Conservation (phyloP, 495 filamentous ascomycete genomes). For the Aspergillus sclerotioniger region DNA sequence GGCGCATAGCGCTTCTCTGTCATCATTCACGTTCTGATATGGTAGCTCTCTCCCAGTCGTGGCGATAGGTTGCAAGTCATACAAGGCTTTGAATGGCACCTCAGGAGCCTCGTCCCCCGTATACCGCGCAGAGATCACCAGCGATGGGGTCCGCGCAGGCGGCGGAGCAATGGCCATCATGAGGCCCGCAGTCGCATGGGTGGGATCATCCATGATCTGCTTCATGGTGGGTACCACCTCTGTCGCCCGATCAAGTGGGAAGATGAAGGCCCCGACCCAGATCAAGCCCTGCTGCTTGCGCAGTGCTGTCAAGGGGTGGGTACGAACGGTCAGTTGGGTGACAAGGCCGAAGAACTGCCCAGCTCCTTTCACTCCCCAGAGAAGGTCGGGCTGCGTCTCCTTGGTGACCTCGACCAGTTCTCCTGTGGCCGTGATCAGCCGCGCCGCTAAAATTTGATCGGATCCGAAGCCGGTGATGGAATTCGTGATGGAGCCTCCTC, state of each 20-base stretch:
- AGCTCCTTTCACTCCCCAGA: not conserved
- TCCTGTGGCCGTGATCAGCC: not conserved
- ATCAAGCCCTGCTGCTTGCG: not conserved
- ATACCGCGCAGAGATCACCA: not conserved
- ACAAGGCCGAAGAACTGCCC: slow-evolving; percentile 5
- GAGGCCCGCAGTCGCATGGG: not conserved
- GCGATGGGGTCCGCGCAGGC: not conserved
- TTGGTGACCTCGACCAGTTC: not conserved
- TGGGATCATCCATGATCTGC: not conserved
- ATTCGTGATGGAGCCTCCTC: not conserved
- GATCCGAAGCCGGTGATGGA: slow-evolving; percentile 2
- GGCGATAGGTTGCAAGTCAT: not conserved
- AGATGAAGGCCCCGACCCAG: not conserved
- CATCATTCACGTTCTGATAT: not conserved
- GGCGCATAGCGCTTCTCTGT: not conserved
- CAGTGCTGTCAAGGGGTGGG: not conserved
- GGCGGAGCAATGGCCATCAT: not conserved
- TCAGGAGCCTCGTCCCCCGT: not conserved
- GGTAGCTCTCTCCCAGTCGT: not conserved
- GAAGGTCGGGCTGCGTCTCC: not conserved
- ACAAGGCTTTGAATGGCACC: not conserved
- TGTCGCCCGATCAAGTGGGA: not conserved
- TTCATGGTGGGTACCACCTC: not conserved
- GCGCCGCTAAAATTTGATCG: not conserved
- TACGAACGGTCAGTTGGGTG: not conserved